phyloP scores from a whole-genome alignment of 257 asterid species.

The Lycium ferocissimum region DNA sequence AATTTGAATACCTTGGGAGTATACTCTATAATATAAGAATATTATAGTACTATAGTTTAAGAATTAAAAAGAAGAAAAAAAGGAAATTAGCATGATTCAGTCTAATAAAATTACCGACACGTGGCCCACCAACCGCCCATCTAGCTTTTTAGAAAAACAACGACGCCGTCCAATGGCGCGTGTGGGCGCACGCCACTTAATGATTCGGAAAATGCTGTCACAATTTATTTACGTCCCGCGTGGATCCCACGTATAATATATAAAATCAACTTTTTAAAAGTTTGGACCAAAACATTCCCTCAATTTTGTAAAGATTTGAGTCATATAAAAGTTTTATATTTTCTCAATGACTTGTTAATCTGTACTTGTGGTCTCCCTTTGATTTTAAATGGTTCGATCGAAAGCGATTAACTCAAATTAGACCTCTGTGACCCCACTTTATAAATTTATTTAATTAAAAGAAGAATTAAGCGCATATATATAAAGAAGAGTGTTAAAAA shows the following conservation, averaged over 20 bases:
- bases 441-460: no score
- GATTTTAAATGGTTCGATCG: neutral
- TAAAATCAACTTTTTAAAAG: neutral
- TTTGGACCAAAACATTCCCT: neutral
- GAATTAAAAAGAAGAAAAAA: neutral
- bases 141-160: constrained; percentile 25
- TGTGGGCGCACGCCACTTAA: constrained; percentile 19
- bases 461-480: neutral
- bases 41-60: neutral
- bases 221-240: neutral
- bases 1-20: neutral
- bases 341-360: neutral
- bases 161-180: constrained; percentile 18
- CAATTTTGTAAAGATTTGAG: neutral
- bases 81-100: neutral
- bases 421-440: neutral
- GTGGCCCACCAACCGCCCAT: constrained; percentile 46
- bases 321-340: neutral
- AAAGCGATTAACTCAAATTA: neutral
- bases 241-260: neutral
- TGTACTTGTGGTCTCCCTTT: neutral
- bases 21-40: no score
- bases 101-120: constrained; percentile 36
- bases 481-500: no score
- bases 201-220: neutral